Base-by-base conservation (phyloP, 1,284 basidiomycete species). In the Ustilago xerochloae region DNA sequence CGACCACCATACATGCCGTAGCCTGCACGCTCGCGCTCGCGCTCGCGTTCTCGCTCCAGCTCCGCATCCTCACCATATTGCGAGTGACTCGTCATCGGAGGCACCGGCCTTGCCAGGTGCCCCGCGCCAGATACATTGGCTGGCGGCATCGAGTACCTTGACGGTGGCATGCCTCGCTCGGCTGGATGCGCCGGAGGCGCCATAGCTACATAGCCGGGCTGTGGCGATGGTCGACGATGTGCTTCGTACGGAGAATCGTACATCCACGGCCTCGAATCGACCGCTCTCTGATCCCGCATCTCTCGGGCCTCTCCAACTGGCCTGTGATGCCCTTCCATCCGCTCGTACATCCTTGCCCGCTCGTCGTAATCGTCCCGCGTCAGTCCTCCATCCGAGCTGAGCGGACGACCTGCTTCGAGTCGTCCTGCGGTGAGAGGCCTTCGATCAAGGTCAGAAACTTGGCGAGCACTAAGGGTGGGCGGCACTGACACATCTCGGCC, bases 211-310 rank as follows among this genome's bases (percentile, higher is more conserved):
- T 67, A 73, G 48, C 53, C 60, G 1, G 63, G 47, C 15, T 61
- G 50, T 39, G 60, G 60, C 30, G 60, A 59, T 15, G 61, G 52
- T 30, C 66, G 60, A 35, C 56, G 63, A n/a, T 50, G 63, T 2
- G 64, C 60, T 18, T 63, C 70, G 51, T 63, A 67, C 15, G 55
- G 53, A 36, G 66, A 55, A 10, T 73, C 70, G 57, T 63, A 67
- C 64, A 51, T 56, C 56, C 70, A 59, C 0, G 70, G 33, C 18
- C 70, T 47, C 8, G 60, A 47, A 4, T 67, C 64, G 41, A 20
- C 60, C 3, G 16, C 43, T 20, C 55, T 64, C 0, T 65, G 60
- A 8, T 65, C 64, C 16, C 54, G 58, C 33, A 39, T 15, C 13
- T 60, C 48, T 39, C 68, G 57, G 3, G 39, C 51, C 1, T 71